phyloP scores from a whole-genome alignment of 1,284 basidiomycete species.

The Pisolithus thermaeus region DNA sequence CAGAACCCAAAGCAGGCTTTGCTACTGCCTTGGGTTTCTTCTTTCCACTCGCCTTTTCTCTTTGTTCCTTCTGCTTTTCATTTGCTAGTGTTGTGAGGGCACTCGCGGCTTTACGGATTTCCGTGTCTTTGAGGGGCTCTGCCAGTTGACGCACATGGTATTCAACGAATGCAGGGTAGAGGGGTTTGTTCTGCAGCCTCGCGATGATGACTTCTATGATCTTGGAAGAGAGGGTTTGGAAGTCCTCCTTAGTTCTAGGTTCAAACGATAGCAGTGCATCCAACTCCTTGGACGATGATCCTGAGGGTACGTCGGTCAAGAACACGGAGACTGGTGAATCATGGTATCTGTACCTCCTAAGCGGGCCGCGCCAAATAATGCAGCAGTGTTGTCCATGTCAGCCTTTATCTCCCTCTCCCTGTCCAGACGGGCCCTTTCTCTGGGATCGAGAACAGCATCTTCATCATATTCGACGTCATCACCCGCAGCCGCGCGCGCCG shows the following conservation, averaged over 20 bases:
- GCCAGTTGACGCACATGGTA: constrained; percentile 72
- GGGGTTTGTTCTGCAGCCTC: constrained; percentile 72
- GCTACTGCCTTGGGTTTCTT: constrained; percentile 72
- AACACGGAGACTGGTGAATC: not conserved
- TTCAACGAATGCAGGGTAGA: constrained; percentile 80
- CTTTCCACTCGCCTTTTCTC: constrained; percentile 82
- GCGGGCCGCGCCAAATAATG: constrained; percentile 69
- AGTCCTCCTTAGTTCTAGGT: constrained; percentile 84
- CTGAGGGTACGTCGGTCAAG: constrained; percentile 28
- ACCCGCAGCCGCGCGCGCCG: constrained; percentile 35
- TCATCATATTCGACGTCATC: constrained; percentile 58
- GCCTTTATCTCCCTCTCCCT: constrained; percentile 77
- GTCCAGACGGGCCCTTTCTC: constrained; percentile 70
- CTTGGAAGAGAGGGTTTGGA: constrained; percentile 62
- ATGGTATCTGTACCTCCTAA: constrained; percentile 49
- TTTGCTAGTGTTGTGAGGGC: constrained; percentile 81
- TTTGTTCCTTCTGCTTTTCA: constrained; percentile 88
- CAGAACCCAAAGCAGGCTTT: constrained; percentile 73
- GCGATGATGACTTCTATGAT: constrained; percentile 73
- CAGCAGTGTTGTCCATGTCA: constrained; percentile 79
- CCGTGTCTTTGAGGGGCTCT: constrained; percentile 75
- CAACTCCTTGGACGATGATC: constrained; percentile 62
- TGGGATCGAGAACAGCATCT: constrained; percentile 75
- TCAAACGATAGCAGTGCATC: constrained; percentile 65
- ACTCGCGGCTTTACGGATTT: constrained; percentile 82